Base-by-base conservation (phyloP, 345 rosid species). In the Acer saccharum region DNA sequence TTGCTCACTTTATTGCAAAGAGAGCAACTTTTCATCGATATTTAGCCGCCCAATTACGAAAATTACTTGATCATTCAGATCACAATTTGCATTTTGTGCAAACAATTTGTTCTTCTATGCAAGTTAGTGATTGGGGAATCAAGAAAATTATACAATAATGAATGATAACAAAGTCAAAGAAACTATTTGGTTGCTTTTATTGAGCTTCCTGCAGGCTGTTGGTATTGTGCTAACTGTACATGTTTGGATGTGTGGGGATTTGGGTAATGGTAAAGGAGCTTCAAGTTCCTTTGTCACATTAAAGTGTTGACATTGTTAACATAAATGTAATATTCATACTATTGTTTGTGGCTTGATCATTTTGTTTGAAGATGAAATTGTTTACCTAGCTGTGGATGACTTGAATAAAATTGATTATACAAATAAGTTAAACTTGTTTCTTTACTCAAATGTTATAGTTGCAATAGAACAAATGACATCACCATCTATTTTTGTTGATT, bases 221-320 rank as follows among this genome's bases (percentile, higher is more conserved):
- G 27, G 27, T 25, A 25, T 25, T 25, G 27, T 25, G 1, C 2
- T 25, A 25, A 25, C 27, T 25, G 27, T 25, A 25, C 27, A 25
- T 25, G 27, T 25, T 25, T 25, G 27, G 27, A 25, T 25, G 27
- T 25, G 27, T 25, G 27, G 27, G 27, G 27, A 25, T 25, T 25
- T 25, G 27, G 27, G 27, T 78, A 77, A 73, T 80, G 91, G 88
- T 80, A 82, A 83, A 74, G 88, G 77, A 68, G 86, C 81, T 76
- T 78, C 84, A 44, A 74, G 78, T 60, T 69, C 87, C 35, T 75
- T 83, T 73, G 83, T 84, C 50, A 89, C 86, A 64, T 78, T 86
- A 68, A 92, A 90, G 84, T 95, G 98, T 80, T 87, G 84, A 11
- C 99, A 90, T 83, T 95, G 99, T 65, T 93, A 90, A 25, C 27